phyloP scores from a whole-genome alignment of 441 rosid genomes.

The Omphalea diandra region DNA sequence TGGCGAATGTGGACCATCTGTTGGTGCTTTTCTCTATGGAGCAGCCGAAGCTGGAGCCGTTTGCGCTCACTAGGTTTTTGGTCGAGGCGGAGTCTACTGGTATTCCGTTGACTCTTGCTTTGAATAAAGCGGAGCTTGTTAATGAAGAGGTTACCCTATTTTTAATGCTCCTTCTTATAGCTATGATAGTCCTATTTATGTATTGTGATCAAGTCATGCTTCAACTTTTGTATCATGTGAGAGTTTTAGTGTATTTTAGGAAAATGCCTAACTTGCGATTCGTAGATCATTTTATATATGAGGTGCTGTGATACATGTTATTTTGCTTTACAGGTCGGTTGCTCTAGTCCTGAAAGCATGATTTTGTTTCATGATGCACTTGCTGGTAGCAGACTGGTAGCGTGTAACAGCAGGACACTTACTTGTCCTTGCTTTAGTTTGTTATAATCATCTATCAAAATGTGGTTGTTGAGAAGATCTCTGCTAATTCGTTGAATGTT shows the following conservation, averaged over 20 bases:
- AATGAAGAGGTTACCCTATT: slow-evolving; percentile 52
- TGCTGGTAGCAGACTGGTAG: neutral
- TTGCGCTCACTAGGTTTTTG: slow-evolving; percentile 75
- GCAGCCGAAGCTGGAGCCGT: slow-evolving; percentile 74
- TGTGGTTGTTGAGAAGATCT: too few species aligned
- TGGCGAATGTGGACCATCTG: slow-evolving; percentile 84
- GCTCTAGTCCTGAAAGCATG: neutral
- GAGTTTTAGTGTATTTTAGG: neutral
- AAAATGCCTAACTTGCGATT: neutral
- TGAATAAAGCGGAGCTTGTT: slow-evolving; percentile 78
- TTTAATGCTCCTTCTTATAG: neutral
- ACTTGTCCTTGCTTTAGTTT: slow-evolving; percentile 1
- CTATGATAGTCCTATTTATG: neutral
- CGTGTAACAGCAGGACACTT: neutral
- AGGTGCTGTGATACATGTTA: neutral
- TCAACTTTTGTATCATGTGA: neutral
- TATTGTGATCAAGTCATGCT: neutral
- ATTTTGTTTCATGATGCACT: neutral
- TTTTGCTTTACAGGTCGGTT: neutral
- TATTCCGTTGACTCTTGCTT: slow-evolving; percentile 71
- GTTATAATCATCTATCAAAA: neutral
- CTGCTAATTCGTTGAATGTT: too few species aligned
- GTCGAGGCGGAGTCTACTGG: slow-evolving; percentile 86
- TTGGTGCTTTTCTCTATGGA: slow-evolving; percentile 80
- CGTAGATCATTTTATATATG: neutral